A percentile compares a stretch with the other conserved stretches of the same genome.
Evolutionary conservation across 768 basidiomycete genomes (phyloP).

Genomic region (Tylopilus intermedius): DNA sequence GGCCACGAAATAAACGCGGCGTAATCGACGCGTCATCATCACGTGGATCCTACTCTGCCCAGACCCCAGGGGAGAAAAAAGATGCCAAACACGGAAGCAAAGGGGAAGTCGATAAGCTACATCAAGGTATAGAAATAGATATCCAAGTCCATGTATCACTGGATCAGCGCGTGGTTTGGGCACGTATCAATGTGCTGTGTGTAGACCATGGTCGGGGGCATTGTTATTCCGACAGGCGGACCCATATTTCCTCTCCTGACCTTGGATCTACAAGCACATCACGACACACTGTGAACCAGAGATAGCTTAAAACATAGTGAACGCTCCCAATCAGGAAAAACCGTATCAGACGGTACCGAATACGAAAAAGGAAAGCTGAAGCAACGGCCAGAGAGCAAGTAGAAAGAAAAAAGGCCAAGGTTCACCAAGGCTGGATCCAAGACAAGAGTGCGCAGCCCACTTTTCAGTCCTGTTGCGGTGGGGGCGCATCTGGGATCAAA

Average conservation of each 20-base stretch:
- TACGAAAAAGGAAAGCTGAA: background rate
- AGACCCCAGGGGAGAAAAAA: background rate
- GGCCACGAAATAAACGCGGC: background rate
- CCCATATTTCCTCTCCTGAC: background rate
- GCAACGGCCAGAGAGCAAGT: background rate
- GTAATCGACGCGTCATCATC: background rate
- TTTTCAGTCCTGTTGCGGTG: constrained; percentile 26
- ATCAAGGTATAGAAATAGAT: constrained; percentile 10
- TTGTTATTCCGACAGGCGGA: background rate
- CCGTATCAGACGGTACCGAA: constrained; percentile 6
- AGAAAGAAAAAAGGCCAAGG: background rate
- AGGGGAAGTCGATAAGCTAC: constrained; percentile 15
- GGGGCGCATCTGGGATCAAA: constrained; percentile 57
- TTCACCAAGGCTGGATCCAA: background rate
- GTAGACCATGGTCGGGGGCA: background rate
- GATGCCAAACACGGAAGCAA: background rate
- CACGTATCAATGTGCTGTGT: background rate
- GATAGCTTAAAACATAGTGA: constrained; percentile 1
- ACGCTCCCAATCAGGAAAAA: constrained; percentile 1
- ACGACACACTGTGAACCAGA: constrained; percentile 3
- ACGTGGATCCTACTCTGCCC: background rate
- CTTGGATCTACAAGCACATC: constrained; percentile 1
- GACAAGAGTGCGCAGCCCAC: constrained; percentile 1
- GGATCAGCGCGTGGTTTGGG: constrained; percentile 1
- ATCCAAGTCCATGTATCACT: constrained; percentile 1